Evolutionary conservation across 2,329 filamentous ascomycete species (phyloP), one percentile per base, ranked within the genome.

Genomic region (Penicillium occitanis): DNA sequence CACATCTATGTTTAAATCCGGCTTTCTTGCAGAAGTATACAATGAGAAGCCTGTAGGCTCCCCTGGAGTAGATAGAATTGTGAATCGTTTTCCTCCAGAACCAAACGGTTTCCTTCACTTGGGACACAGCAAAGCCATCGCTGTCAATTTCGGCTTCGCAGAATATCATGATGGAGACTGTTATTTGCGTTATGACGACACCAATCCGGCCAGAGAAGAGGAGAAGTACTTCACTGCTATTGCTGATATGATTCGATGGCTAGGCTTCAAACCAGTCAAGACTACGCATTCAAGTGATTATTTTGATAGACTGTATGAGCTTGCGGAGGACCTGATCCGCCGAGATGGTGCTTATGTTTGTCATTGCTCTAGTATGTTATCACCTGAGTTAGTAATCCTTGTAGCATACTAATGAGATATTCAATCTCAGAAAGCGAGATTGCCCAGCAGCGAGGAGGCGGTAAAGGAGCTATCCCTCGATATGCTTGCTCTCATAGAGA

Each of bases 131-230:
- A 98, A 98, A 82, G 94, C 95, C 25, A 97, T 98, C 77, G 90
- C 92, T 0, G 88, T 98, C 78, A 97, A 98, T 80, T 98, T 98
- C 80, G 94, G 94, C 6, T 98, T 97, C 76, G 94, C 95, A 14
- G 88, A 87, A 74, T 88, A 89, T 74, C 91, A 96, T 75, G 90
- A 90, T 42, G 94, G 94, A 66, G 33, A 53, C 68, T 91, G 88
- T 78, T 90, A 90, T 73, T 79, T 93, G 68, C 86, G 94, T 72
- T 97, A 91, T 77, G 95, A 98, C 76, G 95, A 98, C 73, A 98
- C 95, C 14, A 98, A 98, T 77, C 95, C 95, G 1, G 92, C 93
- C 70, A 91, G 91, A 57, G 95, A 98, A 77, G 91, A 97, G 76
- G 91, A 96, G 78, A 85, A 90, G 66, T 98, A 93, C 79, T 96